Percentiles rank a stretch among this genome's conserved stretches.
phyloP scores from a whole-genome alignment of 148 eudicot species.

The Spergularia bocconei region DNA sequence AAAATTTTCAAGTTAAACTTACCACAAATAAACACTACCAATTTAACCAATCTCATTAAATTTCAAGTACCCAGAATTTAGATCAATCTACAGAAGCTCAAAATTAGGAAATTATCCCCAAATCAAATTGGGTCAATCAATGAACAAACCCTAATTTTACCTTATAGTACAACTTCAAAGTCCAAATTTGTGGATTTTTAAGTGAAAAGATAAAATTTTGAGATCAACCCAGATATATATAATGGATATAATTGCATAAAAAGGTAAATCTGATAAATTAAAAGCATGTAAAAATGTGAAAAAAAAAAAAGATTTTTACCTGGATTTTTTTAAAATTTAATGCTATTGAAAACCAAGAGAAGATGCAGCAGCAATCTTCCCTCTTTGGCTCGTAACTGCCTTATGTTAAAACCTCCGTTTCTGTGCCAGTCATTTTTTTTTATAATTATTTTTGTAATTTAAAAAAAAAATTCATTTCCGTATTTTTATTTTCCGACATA shows the following conservation, averaged over 20 bases:
- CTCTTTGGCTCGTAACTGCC: background rate
- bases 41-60: background rate
- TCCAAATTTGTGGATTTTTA: background rate
- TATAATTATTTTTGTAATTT: background rate
- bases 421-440: background rate
- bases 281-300: background rate
- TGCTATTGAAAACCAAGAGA: slow-evolving; percentile 4
- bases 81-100: slow-evolving; percentile 11
- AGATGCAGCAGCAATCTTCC: slow-evolving; percentile 13
- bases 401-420: slow-evolving; percentile 9
- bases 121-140: background rate
- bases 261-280: background rate
- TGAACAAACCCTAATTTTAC: slow-evolving; percentile 21
- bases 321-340: background rate
- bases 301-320: slow-evolving; percentile 6
- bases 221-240: slow-evolving; percentile 15
- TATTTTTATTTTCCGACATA: too few relatives aligned
- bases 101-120: background rate
- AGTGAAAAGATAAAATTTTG: slow-evolving; percentile 6
- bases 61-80: background rate
- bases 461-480: background rate
- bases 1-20: background rate
- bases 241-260: background rate
- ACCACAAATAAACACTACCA: background rate
- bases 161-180: too few relatives aligned